phyloP scores from a whole-genome alignment of 2,329 filamentous ascomycete species.

The Drechslera avenae region DNA sequence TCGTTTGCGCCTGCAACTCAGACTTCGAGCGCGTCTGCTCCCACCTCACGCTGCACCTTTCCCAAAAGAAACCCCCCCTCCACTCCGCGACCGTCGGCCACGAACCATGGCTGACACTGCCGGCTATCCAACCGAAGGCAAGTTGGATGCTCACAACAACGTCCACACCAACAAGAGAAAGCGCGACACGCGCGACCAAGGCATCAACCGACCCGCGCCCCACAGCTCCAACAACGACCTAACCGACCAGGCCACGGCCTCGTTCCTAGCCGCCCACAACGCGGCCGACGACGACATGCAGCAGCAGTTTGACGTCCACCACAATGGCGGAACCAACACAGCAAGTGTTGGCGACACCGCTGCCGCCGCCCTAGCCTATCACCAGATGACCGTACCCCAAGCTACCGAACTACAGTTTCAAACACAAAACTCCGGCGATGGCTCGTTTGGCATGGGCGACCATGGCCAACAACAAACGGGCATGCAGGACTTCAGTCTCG shows the following conservation, averaged over 20 bases:
- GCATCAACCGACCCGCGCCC: constrained; percentile 46
- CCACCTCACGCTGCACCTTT: constrained; percentile 13
- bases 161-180: constrained; percentile 52
- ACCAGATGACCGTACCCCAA: constrained; percentile 62
- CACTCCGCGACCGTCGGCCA: constrained; percentile 15
- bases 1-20: constrained; percentile 33
- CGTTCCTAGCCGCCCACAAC: constrained; percentile 50
- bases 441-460: constrained; percentile 52
- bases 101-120: constrained; percentile 45
- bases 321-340: constrained; percentile 59
- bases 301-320: constrained; percentile 51
- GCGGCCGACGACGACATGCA: constrained; percentile 52
- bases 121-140: constrained; percentile 45
- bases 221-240: constrained; percentile 41
- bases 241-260: constrained; percentile 46
- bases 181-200: constrained; percentile 53
- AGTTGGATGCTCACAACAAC: constrained; percentile 42
- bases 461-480: constrained; percentile 47
- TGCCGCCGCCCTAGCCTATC: constrained; percentile 60
- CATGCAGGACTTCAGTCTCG: constrained; percentile 52
- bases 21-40: constrained; percentile 28
- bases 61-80: constrained; percentile 9
- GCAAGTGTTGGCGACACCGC: constrained; percentile 63
- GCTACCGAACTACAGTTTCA: constrained; percentile 61
- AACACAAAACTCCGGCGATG: constrained; percentile 51